Percentiles rank a stretch among this genome's conserved stretches.
phyloP scores from a whole-genome alignment of 345 rosid genomes.

The Mangifera indica region DNA sequence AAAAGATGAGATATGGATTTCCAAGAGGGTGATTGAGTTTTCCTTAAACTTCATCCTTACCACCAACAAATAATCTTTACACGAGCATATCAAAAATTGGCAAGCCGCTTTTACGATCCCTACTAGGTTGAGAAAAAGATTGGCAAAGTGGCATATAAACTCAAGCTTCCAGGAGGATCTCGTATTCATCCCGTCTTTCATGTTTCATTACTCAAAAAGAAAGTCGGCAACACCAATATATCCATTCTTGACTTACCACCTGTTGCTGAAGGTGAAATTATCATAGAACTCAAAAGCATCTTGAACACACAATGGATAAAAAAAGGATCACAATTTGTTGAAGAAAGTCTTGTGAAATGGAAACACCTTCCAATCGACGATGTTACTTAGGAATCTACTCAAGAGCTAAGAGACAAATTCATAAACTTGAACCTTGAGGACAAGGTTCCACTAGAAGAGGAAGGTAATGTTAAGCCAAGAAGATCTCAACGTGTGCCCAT shows the following conservation, averaged over 20 bases:
- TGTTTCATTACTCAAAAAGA: neutral
- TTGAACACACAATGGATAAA: neutral
- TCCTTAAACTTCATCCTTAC: too few species aligned
- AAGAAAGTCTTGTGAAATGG: slow-evolving; percentile 8
- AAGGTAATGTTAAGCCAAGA: neutral
- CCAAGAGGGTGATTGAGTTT: too few species aligned
- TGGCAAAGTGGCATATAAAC: neutral
- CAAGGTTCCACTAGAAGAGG: neutral
- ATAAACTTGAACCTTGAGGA: slow-evolving; percentile 7
- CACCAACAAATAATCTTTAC: too few species aligned
- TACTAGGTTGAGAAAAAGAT: neutral
- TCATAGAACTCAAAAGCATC: neutral
- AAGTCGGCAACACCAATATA: neutral
- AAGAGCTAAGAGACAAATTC: neutral
- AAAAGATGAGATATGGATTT: too few species aligned
- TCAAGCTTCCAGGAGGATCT: neutral
- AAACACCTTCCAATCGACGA: neutral
- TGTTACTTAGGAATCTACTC: neutral
- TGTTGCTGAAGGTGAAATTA: neutral
- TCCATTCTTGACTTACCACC: neutral
- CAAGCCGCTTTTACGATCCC: too few species aligned
- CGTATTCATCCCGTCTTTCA: neutral
- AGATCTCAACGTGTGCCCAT: too few species aligned
- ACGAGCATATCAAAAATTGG: too few species aligned
- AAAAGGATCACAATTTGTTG: neutral